These are phyloP conservation scores for Quercus parvula DNA, from an alignment of 306 rosid genomes.

Conservation along the genomic window DNA sequence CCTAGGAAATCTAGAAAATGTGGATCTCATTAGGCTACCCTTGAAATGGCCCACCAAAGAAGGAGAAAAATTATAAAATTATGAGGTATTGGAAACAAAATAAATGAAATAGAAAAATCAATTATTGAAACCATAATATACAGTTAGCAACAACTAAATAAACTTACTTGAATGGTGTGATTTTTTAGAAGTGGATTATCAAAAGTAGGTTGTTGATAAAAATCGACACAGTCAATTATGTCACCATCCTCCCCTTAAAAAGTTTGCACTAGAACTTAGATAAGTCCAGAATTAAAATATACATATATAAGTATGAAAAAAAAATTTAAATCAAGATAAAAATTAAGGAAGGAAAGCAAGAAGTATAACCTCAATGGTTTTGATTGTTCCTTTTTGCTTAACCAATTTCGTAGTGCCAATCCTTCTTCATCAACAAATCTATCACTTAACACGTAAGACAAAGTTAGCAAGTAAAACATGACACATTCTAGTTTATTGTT, in stretches of 20 bases:
- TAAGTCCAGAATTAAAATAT: too few relatives aligned
- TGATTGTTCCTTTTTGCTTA: not conserved
- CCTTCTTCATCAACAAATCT: not conserved
- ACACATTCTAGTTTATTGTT: too few relatives aligned
- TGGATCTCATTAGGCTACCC: too few relatives aligned
- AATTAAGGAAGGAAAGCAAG: not conserved
- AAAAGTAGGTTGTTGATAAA: slow-evolving; percentile 22
- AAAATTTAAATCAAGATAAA: too few relatives aligned
- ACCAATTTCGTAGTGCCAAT: not conserved
- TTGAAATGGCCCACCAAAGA: too few relatives aligned
- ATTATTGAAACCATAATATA: not conserved
- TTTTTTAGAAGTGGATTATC: slow-evolving; percentile 27
- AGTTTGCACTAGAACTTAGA: not conserved
- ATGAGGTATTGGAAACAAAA: too few relatives aligned
- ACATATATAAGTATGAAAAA: too few relatives aligned
- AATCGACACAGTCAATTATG: slow-evolving; percentile 24
- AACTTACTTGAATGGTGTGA: slow-evolving; percentile 18
- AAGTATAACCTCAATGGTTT: too few relatives aligned
- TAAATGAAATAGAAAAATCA: not conserved
- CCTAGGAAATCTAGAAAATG: too few relatives aligned
- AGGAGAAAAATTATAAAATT: too few relatives aligned
- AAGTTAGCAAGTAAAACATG: not conserved
- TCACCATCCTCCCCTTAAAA: slow-evolving; percentile 17
- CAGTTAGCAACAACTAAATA: too few relatives aligned
- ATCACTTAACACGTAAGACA: not conserved